Evolutionary conservation across 2,329 filamentous ascomycete genomes (phyloP).

Genomic region (Talaromyces sp.): DNA sequence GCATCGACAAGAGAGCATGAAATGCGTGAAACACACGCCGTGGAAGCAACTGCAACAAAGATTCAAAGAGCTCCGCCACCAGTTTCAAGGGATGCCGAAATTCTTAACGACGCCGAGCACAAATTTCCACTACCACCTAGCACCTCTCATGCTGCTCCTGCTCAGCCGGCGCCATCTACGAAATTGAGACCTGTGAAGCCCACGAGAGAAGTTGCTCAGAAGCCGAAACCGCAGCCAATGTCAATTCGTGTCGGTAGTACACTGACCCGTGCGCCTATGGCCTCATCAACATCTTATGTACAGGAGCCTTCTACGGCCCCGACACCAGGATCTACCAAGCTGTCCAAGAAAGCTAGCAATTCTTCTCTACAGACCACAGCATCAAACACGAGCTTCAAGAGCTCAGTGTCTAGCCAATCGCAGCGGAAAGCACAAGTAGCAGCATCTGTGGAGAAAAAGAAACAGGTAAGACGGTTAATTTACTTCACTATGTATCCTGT

Average conservation of each 20-base stretch:
- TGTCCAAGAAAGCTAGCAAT: conserved; percentile 62
- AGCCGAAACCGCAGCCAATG: conserved; percentile 42
- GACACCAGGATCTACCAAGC: conserved; percentile 39
- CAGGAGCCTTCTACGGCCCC: conserved; percentile 44
- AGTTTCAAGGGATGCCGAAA: conserved; percentile 26
- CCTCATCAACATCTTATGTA: conserved; percentile 49
- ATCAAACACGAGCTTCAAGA: conserved; percentile 56
- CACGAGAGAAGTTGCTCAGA: conserved; percentile 36
- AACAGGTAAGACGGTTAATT: conserved; percentile 46
- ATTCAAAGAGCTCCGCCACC: conserved; percentile 22
- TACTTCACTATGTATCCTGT: conserved; percentile 4
- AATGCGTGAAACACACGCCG: conserved; percentile 17
- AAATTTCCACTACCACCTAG: conserved; percentile 21
- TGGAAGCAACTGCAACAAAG: conserved; percentile 20
- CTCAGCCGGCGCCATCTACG: conserved; percentile 21
- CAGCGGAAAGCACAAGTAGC: conserved; percentile 65
- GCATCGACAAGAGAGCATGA: conserved; percentile 22
- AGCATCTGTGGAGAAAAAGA: conserved; percentile 65
- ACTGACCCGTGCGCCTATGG: conserved; percentile 38
- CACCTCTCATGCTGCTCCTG: conserved; percentile 15
- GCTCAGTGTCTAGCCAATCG: conserved; percentile 53
- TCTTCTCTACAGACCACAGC: conserved; percentile 53
- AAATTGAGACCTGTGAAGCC: conserved; percentile 40
- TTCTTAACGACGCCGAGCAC: conserved; percentile 19
- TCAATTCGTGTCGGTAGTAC: conserved; percentile 45